Base-by-base conservation (phyloP, 2,329 filamentous ascomycete species). In the Xylogone sp. region DNA sequence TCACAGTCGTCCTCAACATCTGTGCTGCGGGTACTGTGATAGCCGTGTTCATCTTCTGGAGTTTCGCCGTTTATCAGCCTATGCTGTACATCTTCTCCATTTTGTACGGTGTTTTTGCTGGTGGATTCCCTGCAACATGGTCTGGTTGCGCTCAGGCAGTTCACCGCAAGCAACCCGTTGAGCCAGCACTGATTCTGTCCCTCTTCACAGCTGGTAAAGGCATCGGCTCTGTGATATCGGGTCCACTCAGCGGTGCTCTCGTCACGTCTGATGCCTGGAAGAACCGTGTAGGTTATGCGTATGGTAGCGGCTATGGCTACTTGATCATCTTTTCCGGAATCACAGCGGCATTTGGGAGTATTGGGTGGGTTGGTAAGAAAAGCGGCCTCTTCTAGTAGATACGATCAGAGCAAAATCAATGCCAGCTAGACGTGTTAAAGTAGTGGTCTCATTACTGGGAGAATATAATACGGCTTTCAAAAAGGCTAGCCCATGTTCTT, bases 161-260 rank as follows among this genome's bases (percentile, higher is more conserved):
- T 18, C 29, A 31, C n/a, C 42, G 19, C 20, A 22, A 42, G 12
- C 31, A 50, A 21, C 42, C 34, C 22, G 45, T 48, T n/a, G 48
- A 49, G 16, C 22, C 43, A 5, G 71, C 69, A 1, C 55, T 59
- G 10, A 55, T 67, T 2, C 56, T 67, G 43, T 62, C 63, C 3
- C 57, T 68, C 47, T 81, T 85, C 75, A 77, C 79, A 13, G 75
- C 78, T 13, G 82, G 81, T 1, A 71, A 83, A 42, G 83, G 83
- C 0, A 68, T 86, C 1, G 83, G 83, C 1, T 85, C 84, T 56
- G 72, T 84, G 42, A 69, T 70, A 2, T 78, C 70, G 2, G 81
- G 81, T 0, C 79, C 81, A 8, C 48, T 83, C 53, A 82, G 79
- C 58, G 76, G 79, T 48, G 70, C 67, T 1, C 62, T 84, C 45